Percentiles rank a stretch among this genome's conserved stretches.
These are phyloP conservation scores for Fraxinus angustifolia DNA, from an alignment of 305 asterid species.

Conservation along the genomic window DNA sequence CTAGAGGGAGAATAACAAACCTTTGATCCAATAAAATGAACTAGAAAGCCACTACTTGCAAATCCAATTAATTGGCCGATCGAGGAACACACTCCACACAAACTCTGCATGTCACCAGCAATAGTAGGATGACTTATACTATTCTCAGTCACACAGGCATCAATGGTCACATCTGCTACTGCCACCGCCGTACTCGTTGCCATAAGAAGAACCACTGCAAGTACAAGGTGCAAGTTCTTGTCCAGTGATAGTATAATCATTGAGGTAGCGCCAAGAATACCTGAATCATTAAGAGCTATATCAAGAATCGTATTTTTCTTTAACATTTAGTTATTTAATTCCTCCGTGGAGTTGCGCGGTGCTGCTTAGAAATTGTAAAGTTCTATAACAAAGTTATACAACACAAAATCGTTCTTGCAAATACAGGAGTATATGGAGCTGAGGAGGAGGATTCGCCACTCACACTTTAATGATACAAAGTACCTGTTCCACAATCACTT, in stretches of 20 bases:
- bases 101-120: constrained; percentile 68
- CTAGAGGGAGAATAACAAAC: constrained; percentile 26
- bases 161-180: constrained; percentile 61
- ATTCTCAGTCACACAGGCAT: constrained; percentile 70
- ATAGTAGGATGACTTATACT: constrained; percentile 58
- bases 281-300: constrained; percentile 29
- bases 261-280: constrained; percentile 44
- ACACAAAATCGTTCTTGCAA: not conserved
- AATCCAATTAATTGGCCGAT: constrained; percentile 52
- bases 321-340: not conserved
- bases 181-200: constrained; percentile 61
- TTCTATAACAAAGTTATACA: not conserved
- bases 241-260: constrained; percentile 48
- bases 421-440: not conserved
- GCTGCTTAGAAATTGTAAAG: not conserved
- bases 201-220: constrained; percentile 46
- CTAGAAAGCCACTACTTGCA: constrained; percentile 51
- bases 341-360: not conserved
- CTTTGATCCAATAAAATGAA: constrained; percentile 57
- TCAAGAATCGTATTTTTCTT: constrained; percentile 8
- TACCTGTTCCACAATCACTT: not conserved
- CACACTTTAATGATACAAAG: not conserved
- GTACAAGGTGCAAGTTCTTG: constrained; percentile 40
- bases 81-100: constrained; percentile 57
- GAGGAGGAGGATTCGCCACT: not conserved